phyloP scores from a whole-genome alignment of 306 rosid genomes.

The Prinsepia uniflora region DNA sequence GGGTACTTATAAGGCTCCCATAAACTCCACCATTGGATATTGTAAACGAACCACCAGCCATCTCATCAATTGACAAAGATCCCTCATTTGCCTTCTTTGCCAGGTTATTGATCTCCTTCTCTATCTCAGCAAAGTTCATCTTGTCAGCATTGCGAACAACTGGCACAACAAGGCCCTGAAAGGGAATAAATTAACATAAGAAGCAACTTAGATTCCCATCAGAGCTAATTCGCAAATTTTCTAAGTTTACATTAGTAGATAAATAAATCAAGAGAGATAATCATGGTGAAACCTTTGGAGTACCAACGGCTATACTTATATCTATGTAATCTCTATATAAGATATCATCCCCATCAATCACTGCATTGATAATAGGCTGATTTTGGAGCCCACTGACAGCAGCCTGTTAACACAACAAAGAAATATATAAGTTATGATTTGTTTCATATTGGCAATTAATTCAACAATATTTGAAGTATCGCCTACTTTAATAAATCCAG shows the following conservation, averaged over 20 bases:
- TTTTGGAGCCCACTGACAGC: conserved; percentile 76
- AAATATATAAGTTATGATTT: conserved; percentile 18
- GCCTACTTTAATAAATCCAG: conserved; percentile 73
- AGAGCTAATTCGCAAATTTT: too few species aligned
- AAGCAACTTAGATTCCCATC: background rate
- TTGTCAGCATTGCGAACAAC: conserved; percentile 66
- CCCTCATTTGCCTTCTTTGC: conserved; percentile 81
- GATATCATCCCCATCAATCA: conserved; percentile 84
- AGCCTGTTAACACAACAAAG: conserved; percentile 45
- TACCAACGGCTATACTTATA: conserved; percentile 82
- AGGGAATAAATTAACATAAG: conserved; percentile 1
- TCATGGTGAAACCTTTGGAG: conserved; percentile 52
- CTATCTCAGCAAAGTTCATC: conserved; percentile 77
- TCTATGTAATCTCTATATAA: conserved; percentile 75
- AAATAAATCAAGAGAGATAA: background rate
- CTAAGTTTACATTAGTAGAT: background rate
- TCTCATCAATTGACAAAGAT: conserved; percentile 71
- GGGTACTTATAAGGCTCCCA: conserved; percentile 82
- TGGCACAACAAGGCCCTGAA: conserved; percentile 77
- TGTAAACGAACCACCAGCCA: conserved; percentile 86
- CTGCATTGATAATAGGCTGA: conserved; percentile 80
- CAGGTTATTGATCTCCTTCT: conserved; percentile 67
- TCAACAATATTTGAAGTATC: background rate
- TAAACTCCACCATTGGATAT: conserved; percentile 87
- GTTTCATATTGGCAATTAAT: conserved; percentile 11